These are phyloP conservation scores for Chytridium lagenaria DNA, from an alignment of 371 early-diverging fungal genomes.

Conservation along the genomic window DNA sequence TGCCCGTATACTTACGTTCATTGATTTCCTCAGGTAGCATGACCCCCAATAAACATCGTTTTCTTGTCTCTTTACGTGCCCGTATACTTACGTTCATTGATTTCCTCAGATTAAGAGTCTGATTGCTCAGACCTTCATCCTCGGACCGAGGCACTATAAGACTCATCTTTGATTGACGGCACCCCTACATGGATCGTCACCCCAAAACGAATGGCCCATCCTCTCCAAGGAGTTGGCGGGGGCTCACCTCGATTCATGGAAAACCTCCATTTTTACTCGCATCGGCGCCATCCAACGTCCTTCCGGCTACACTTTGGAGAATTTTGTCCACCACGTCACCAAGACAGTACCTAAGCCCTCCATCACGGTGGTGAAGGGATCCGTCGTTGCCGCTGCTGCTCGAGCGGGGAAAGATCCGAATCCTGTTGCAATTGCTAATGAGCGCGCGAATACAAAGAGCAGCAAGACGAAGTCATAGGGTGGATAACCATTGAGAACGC, in stretches of 20 bases:
- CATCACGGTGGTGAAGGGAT: not conserved
- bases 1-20: not conserved
- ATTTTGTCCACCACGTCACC: not conserved
- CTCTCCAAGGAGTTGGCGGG: not conserved
- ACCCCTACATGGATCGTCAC: not conserved
- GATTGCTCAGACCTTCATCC: not conserved
- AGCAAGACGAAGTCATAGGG: not conserved
- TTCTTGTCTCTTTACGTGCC: not conserved
- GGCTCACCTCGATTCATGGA: not conserved
- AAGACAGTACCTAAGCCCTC: not conserved
- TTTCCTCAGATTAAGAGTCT: slow-evolving; percentile 17
- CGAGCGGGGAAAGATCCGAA: not conserved
- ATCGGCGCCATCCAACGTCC: not conserved
- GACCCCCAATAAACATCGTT: not conserved
- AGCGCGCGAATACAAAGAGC: not conserved
- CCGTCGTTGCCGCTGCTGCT: not conserved
- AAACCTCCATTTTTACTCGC: not conserved
- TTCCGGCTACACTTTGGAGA: not conserved
- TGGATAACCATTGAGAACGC: not conserved
- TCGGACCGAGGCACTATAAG: not conserved
- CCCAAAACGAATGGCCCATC: not conserved
- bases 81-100: not conserved
- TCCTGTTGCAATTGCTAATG: not conserved
- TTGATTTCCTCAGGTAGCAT: not conserved
- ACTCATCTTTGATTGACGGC: not conserved